A percentile compares a stretch with the other conserved stretches of the same genome.
Evolutionary conservation across 164 flowering plant species (phyloP).

Genomic region (Annona squamosa): DNA sequence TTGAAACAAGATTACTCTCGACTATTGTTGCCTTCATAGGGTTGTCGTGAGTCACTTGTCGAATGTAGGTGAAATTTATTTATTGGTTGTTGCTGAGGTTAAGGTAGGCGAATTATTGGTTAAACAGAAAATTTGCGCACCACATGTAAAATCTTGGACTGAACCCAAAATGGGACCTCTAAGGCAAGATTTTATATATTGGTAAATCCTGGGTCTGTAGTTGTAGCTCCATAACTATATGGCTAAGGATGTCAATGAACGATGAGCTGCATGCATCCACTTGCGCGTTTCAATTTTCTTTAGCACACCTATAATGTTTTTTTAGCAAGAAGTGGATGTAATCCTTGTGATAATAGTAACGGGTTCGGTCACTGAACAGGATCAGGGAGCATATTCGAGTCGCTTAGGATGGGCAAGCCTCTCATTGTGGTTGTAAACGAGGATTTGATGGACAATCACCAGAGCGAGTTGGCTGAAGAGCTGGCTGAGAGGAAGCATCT

Average conservation of each 20-base stretch:
- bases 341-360: neutral
- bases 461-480: conserved; percentile 92
- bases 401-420: conserved; percentile 64
- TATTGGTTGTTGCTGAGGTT: neutral
- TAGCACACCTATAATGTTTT: neutral
- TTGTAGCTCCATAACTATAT: neutral
- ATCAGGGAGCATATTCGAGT: conserved; percentile 97
- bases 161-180: too few relatives aligned
- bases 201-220: neutral
- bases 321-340: neutral
- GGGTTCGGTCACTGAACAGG: conserved; percentile 34
- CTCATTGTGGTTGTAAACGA: conserved; percentile 91
- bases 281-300: neutral
- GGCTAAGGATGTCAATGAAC: neutral
- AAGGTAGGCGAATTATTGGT: too few relatives aligned
- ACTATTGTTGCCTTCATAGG: neutral
- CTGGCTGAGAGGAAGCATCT: conserved; percentile 85
- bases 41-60: neutral
- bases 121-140: too few relatives aligned
- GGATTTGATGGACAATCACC: conserved; percentile 99
- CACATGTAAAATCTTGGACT: too few relatives aligned
- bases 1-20: neutral
- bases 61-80: neutral
- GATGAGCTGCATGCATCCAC: neutral
- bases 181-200: too few relatives aligned